Conservation (phyloP, 768 basidiomycete species). For the Mycena sanguinolenta region DNA sequence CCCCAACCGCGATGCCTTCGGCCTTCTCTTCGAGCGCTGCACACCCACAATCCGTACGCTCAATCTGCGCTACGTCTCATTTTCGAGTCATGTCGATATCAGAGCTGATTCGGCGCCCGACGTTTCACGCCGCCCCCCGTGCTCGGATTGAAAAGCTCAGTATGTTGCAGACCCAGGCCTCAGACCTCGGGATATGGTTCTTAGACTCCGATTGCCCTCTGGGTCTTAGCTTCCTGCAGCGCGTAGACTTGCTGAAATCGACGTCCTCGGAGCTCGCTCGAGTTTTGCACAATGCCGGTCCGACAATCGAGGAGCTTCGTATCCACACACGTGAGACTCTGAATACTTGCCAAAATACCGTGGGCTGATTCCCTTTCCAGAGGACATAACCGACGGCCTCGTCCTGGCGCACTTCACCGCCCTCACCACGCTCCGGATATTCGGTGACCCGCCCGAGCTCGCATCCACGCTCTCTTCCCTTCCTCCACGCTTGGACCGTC, state of each 20-base stretch:
- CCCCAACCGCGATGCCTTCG: neutral
- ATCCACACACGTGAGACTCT: neutral
- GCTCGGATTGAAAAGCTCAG: too few species aligned
- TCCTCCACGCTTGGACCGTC: too few species aligned
- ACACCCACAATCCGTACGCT: neutral
- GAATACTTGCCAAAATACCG: too few species aligned
- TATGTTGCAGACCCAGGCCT: too few species aligned
- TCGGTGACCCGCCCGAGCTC: neutral
- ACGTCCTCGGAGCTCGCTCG: neutral
- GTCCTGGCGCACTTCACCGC: neutral
- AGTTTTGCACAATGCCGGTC: neutral
- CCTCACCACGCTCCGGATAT: neutral
- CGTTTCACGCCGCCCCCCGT: too few species aligned
- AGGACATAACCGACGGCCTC: neutral
- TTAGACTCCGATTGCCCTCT: neutral
- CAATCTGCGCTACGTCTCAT: neutral
- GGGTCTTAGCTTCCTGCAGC: neutral
- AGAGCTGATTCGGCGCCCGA: too few species aligned
- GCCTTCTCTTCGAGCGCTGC: neutral
- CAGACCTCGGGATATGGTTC: neutral
- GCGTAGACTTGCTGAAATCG: neutral
- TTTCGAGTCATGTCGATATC: too few species aligned
- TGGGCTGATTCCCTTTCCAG: neutral
- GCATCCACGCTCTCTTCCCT: neutral
- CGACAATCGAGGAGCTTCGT: neutral